Conservation (phyloP, 768 basidiomycete species). For the Artomyces pyxidatus region DNA sequence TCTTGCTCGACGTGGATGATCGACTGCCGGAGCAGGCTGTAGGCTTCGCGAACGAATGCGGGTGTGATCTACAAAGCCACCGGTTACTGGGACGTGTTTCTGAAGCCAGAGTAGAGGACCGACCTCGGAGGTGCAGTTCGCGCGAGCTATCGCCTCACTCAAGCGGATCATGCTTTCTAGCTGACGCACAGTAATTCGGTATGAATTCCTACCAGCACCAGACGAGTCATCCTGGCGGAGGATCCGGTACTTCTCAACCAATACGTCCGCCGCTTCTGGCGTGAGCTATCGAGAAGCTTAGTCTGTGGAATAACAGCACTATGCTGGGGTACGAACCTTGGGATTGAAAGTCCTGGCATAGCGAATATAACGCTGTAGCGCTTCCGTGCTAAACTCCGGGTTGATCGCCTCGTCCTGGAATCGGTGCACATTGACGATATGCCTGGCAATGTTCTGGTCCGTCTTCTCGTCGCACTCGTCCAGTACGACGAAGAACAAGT, state of each 20-base stretch:
- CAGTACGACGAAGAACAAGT: conserved; percentile 95
- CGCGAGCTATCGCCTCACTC: conserved; percentile 93
- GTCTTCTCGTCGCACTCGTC: conserved; percentile 94
- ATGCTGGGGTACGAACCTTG: conserved; percentile 56
- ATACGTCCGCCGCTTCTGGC: conserved; percentile 81
- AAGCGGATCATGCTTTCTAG: conserved; percentile 98
- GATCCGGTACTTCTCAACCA: conserved; percentile 92
- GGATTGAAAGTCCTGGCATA: conserved; percentile 97
- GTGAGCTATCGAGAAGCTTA: conserved; percentile 56
- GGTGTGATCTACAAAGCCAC: conserved; percentile 65
- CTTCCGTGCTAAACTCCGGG: conserved; percentile 96
- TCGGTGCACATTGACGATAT: conserved; percentile 96
- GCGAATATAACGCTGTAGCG: conserved; percentile 91
- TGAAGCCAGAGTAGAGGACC: too few relatives aligned
- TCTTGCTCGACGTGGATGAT: conserved; percentile 99
- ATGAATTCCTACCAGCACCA: conserved; percentile 84
- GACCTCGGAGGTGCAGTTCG: conserved; percentile 92
- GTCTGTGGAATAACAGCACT: neutral
- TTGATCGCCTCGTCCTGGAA: conserved; percentile 92
- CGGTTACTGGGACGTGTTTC: too few relatives aligned
- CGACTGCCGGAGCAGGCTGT: conserved; percentile 86
- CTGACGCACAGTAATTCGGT: conserved; percentile 96
- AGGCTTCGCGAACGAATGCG: conserved; percentile 92
- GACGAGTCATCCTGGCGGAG: conserved; percentile 89
- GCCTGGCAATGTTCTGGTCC: conserved; percentile 89